A percentile compares a stretch with the other conserved stretches of the same genome.
Conservation (phyloP, 805 yeast species). For the Torulaspora maleeae region DNA sequence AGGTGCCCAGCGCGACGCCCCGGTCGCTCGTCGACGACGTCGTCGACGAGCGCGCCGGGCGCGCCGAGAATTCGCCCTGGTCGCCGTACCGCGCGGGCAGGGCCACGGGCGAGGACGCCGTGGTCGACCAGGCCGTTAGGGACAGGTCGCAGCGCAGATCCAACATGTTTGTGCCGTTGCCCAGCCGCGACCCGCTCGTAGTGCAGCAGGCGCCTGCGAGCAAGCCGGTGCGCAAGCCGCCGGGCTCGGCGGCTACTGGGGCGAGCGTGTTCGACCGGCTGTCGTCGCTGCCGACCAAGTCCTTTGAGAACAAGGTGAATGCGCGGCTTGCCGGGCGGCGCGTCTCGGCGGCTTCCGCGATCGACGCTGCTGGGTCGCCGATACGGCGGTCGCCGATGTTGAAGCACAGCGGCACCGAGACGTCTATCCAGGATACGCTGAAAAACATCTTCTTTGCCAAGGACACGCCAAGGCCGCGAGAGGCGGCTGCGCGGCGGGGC, state of each 20-base stretch:
- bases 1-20: slow-evolving; percentile 19
- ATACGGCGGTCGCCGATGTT: slow-evolving; percentile 18
- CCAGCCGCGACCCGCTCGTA: slow-evolving; percentile 33
- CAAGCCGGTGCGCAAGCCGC: not conserved
- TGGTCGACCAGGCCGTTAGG: slow-evolving; percentile 1
- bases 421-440: slow-evolving; percentile 28
- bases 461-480: not conserved
- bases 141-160: slow-evolving; percentile 30
- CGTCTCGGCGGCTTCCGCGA: slow-evolving; percentile 20
- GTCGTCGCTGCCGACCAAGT: slow-evolving; percentile 29
- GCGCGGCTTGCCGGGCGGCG: slow-evolving; percentile 8
- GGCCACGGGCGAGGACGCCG: not conserved
- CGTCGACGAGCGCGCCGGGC: too few species aligned
- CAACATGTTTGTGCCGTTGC: slow-evolving; percentile 35
- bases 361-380: slow-evolving; percentile 32
- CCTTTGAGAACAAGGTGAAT: slow-evolving; percentile 30
- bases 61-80: slow-evolving; percentile 22
- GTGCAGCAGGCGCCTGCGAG: slow-evolving; percentile 16
- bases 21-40: slow-evolving; percentile 13
- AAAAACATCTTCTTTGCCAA: slow-evolving; percentile 27
- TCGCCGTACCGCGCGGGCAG: slow-evolving; percentile 29
- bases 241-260: slow-evolving; percentile 6
- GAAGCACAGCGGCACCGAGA: slow-evolving; percentile 12
- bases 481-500: not conserved
- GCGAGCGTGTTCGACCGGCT: slow-evolving; percentile 33